A percentile compares a stretch with the other conserved stretches of the same genome.
Evolutionary conservation across 2,329 filamentous ascomycete species (phyloP).

Genomic region (Ambrosiella beaveri): DNA sequence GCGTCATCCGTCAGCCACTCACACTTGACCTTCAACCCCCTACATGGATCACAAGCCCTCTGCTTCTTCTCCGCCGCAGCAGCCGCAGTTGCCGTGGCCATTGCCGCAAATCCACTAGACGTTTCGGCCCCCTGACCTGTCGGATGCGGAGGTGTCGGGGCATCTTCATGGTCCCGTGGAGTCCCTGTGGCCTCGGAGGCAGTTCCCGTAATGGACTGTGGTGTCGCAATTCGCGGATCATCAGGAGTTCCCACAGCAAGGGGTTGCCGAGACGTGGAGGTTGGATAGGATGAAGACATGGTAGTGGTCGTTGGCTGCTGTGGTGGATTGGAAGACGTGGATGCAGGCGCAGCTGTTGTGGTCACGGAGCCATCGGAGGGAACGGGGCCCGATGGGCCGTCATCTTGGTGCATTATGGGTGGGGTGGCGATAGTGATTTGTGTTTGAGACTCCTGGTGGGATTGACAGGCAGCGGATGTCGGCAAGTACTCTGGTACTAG

Average conservation of each 20-base stretch:
- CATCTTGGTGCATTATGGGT: too few relatives aligned
- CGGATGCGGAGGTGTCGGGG: background rate
- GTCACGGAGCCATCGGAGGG: too few relatives aligned
- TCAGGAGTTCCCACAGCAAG: background rate
- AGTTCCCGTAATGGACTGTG: background rate
- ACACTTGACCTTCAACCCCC: constrained; percentile 67
- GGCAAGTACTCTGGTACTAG: too few relatives aligned
- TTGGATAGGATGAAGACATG: background rate
- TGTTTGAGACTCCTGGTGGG: too few relatives aligned
- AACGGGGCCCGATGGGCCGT: too few relatives aligned
- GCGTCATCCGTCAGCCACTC: constrained; percentile 50
- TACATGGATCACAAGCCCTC: constrained; percentile 59
- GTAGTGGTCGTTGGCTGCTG: background rate
- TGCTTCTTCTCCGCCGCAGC: constrained; percentile 43
- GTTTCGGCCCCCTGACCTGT: background rate
- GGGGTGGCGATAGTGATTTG: too few relatives aligned
- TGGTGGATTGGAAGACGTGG: background rate
- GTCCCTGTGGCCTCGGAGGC: background rate
- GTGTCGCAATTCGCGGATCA: background rate
- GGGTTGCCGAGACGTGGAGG: background rate
- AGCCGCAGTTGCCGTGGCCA: constrained; percentile 1
- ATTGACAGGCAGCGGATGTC: too few relatives aligned
- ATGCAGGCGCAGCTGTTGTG: too few relatives aligned
- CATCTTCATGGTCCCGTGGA: background rate
- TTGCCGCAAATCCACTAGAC: background rate